phyloP scores from a whole-genome alignment of 768 basidiomycete genomes.

The Mycena albidolilacea region DNA sequence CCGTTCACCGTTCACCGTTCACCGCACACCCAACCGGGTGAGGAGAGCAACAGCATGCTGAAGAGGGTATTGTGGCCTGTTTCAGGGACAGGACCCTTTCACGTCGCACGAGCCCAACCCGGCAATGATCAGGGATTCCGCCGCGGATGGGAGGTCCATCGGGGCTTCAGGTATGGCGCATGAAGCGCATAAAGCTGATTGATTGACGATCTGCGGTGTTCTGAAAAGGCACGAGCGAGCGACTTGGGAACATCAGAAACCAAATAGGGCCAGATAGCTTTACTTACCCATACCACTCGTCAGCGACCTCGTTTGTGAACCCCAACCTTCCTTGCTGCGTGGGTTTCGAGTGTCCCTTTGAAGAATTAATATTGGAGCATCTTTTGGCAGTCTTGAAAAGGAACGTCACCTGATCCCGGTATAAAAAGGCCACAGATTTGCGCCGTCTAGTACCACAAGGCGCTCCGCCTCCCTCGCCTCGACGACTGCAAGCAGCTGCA shows the following conservation, averaged over 20 bases:
- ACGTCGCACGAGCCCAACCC: no score
- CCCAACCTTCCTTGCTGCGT: background rate
- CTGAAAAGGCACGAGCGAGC: no score
- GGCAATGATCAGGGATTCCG: no score
- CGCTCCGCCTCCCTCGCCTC: background rate
- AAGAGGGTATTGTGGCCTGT: no score
- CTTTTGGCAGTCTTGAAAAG: background rate
- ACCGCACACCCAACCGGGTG: no score
- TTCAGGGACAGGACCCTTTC: no score
- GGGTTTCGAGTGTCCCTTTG: background rate
- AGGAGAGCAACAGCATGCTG: no score
- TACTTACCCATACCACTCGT: background rate
- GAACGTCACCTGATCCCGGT: background rate
- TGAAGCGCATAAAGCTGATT: no score
- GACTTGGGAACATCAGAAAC: background rate
- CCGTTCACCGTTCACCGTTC: no score
- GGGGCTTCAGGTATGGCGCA: no score
- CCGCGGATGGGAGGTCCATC: no score
- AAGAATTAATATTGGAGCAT: background rate
- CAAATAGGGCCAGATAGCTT: background rate
- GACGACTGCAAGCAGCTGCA: background rate
- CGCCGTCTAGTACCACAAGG: background rate
- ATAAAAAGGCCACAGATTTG: background rate
- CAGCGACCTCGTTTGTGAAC: background rate
- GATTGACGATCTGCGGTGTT: no score